Evolutionary conservation across 2,329 filamentous ascomycete genomes (phyloP).

Genomic region (Clathrospora elynae): DNA sequence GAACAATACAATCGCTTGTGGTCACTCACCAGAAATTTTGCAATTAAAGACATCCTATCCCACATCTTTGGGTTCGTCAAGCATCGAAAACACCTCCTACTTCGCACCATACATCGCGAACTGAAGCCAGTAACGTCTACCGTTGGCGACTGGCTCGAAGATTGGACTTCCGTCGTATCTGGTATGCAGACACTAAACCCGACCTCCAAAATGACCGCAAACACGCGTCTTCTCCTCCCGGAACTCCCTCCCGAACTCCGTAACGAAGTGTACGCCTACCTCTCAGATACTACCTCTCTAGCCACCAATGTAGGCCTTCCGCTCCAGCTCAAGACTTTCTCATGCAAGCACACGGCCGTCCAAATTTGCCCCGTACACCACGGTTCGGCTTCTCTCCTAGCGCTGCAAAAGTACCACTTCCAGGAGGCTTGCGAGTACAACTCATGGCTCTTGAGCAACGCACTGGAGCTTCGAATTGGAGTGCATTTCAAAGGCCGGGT

Average conservation of each 20-base stretch:
- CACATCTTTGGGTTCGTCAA: background rate
- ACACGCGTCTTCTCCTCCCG: conserved; percentile 26
- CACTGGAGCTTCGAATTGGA: conserved; percentile 24
- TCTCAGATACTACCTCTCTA: conserved; percentile 8
- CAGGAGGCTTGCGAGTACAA: conserved; percentile 37
- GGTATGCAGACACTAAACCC: background rate
- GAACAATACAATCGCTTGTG: conserved; percentile 13
- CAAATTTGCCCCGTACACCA: conserved; percentile 30
- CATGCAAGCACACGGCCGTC: conserved; percentile 33
- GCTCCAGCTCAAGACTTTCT: conserved; percentile 29
- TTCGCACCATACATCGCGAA: background rate
- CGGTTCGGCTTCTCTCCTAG: conserved; percentile 29
- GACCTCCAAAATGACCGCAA: conserved; percentile 7
- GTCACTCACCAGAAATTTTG: conserved; percentile 12
- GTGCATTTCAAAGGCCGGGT: conserved; percentile 35
- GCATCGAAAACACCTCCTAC: background rate
- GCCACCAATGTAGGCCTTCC: conserved; percentile 23
- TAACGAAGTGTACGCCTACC: conserved; percentile 36
- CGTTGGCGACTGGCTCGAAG: too few relatives aligned
- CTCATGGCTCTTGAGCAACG: conserved; percentile 28
- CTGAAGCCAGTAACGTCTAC: background rate
- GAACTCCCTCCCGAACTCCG: conserved; percentile 39
- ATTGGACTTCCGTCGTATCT: too few relatives aligned
- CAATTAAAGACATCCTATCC: background rate
- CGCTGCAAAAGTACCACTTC: conserved; percentile 23